Conservation (phyloP, 306 rosid species). For the Prunus davidiana region DNA sequence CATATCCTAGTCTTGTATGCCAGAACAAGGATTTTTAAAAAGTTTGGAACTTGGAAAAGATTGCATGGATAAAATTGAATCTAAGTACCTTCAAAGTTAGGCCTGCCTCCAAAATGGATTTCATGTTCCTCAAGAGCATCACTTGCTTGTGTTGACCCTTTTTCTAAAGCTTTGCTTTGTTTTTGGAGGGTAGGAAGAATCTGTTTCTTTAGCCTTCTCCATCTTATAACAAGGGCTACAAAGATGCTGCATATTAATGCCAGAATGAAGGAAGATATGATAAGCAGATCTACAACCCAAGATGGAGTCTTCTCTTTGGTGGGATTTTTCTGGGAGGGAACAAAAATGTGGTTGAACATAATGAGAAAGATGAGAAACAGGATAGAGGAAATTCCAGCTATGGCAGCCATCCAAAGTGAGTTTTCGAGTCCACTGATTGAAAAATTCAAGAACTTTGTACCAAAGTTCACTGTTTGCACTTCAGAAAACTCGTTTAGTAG, state of each 20-base stretch:
- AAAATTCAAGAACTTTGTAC: constrained; percentile 37
- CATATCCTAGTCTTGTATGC: too few species aligned
- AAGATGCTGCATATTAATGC: constrained; percentile 44
- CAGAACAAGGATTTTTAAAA: not conserved
- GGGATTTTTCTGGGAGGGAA: constrained; percentile 38
- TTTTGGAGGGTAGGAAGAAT: constrained; percentile 22
- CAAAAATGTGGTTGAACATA: constrained; percentile 49
- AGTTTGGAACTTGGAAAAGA: not conserved
- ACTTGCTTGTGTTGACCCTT: constrained; percentile 43
- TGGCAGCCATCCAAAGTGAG: constrained; percentile 56
- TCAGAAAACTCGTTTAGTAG: constrained; percentile 36
- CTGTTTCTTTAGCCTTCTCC: constrained; percentile 64
- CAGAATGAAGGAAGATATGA: constrained; percentile 51
- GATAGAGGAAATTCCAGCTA: constrained; percentile 51
- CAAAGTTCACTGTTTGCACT: constrained; percentile 47
- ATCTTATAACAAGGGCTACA: constrained; percentile 47
- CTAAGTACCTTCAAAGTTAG: constrained; percentile 60
- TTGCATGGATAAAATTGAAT: not conserved
- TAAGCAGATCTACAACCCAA: constrained; percentile 57
- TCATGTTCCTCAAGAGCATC: constrained; percentile 63
- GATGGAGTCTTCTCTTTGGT: constrained; percentile 59
- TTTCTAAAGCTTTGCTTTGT: constrained; percentile 35
- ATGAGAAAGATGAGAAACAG: constrained; percentile 46
- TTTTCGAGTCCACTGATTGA: constrained; percentile 62
- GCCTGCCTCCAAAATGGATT: constrained; percentile 75